Conservation (phyloP, 495 filamentous ascomycete species). For the Penicillium coprophilum region DNA sequence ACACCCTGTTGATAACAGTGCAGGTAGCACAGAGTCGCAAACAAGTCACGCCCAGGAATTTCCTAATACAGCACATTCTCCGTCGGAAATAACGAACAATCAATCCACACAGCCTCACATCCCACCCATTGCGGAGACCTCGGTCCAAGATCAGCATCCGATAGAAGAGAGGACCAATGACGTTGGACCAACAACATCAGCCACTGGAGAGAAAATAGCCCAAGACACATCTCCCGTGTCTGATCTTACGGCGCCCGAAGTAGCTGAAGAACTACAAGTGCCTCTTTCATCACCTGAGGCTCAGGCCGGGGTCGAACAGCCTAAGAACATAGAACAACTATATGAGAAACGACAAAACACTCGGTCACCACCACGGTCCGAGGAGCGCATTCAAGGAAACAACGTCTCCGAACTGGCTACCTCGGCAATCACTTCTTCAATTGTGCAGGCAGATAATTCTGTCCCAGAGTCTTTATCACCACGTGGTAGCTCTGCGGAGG, state of each 20-base stretch:
- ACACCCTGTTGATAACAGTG: constrained; percentile 12
- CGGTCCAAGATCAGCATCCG: neutral
- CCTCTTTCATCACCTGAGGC: constrained; percentile 4
- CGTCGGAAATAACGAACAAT: neutral
- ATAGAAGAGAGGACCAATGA: neutral
- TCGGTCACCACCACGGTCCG: constrained; percentile 17
- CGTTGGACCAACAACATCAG: neutral
- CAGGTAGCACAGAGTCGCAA: constrained; percentile 1
- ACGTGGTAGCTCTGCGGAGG: neutral
- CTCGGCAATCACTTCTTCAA: constrained; percentile 1
- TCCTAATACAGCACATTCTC: neutral
- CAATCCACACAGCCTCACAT: neutral
- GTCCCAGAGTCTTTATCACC: neutral
- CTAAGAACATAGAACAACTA: neutral
- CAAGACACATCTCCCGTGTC: neutral
- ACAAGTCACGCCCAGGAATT: neutral
- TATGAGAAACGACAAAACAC: constrained; percentile 20
- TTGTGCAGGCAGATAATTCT: neutral
- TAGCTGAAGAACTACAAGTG: neutral
- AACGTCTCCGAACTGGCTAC: neutral
- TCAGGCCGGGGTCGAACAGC: neutral
- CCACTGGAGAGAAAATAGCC: neutral
- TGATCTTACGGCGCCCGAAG: neutral
- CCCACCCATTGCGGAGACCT: neutral
- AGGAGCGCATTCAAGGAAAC: neutral